These are phyloP conservation scores for Trichoderma gracile DNA, from an alignment of 2,329 filamentous ascomycete genomes.

Conservation along the genomic window DNA sequence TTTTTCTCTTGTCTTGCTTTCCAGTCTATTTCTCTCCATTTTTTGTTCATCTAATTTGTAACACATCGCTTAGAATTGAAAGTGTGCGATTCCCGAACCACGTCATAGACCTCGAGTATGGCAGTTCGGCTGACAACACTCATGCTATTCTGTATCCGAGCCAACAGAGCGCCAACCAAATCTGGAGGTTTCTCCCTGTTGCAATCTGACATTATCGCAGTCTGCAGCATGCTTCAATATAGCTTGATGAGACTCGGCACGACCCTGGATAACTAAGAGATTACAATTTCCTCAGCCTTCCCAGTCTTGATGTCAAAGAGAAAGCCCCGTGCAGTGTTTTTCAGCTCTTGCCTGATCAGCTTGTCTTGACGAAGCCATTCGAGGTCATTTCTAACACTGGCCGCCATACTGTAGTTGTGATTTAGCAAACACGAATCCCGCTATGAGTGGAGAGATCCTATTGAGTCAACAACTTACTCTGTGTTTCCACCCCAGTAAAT, in stretches of 20 bases:
- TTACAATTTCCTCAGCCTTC: neutral
- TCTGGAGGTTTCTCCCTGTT: slow-evolving; percentile 11
- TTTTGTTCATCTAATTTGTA: neutral
- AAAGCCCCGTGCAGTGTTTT: neutral
- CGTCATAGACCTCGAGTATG: neutral
- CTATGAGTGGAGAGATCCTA: neutral
- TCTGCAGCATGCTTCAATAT: neutral
- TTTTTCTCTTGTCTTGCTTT: neutral
- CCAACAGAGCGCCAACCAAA: neutral
- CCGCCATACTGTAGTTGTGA: neutral
- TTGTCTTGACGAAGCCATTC: neutral
- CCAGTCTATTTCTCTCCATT: neutral
- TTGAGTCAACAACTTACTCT: neutral
- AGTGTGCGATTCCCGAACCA: neutral
- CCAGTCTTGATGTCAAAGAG: neutral
- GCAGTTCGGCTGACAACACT: slow-evolving; percentile 8
- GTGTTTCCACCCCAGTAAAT: neutral
- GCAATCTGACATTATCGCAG: neutral
- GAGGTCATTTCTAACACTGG: neutral
- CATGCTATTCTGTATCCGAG: slow-evolving; percentile 11
- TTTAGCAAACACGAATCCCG: neutral
- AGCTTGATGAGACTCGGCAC: neutral
- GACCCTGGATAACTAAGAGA: neutral
- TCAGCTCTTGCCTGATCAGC: neutral
- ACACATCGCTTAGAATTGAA: neutral